These are phyloP conservation scores for Neophaeococcomyces mojaviensis DNA, from an alignment of 2,329 filamentous ascomycete species.

Conservation along the genomic window DNA sequence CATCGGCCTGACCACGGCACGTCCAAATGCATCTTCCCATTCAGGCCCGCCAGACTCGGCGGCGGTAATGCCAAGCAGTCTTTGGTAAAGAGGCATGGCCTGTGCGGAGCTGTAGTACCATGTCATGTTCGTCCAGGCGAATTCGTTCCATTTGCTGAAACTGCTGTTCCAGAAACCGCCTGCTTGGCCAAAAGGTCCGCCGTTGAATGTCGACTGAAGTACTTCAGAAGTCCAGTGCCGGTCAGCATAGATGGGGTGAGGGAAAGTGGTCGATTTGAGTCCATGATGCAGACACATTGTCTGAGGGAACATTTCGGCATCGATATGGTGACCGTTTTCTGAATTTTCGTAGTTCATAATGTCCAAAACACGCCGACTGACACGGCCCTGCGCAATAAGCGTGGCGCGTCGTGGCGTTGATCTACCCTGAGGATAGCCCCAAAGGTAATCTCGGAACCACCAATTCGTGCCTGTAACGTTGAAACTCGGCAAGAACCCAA, in stretches of 20 bases:
- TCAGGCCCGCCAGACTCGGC: conserved; percentile 22
- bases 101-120: conserved; percentile 29
- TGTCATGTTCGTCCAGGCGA: conserved; percentile 28
- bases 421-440: conserved; percentile 36
- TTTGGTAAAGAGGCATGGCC: conserved; percentile 28
- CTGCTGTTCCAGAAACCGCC: conserved; percentile 28
- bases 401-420: conserved; percentile 64
- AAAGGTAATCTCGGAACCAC: conserved; percentile 37
- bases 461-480: conserved; percentile 65
- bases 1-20: conserved; percentile 26
- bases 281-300: conserved; percentile 68
- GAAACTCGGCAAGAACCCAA: conserved; percentile 72
- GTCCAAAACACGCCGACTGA: conserved; percentile 64
- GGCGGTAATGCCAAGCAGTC: conserved; percentile 25
- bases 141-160: conserved; percentile 29
- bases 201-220: conserved; percentile 28
- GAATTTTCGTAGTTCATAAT: conserved; percentile 72
- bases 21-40: conserved; percentile 27
- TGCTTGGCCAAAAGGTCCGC: conserved; percentile 26
- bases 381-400: conserved; percentile 69
- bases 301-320: conserved; percentile 72
- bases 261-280: conserved; percentile 68
- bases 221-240: conserved; percentile 51
- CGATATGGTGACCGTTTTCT: conserved; percentile 61
- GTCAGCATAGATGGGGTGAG: conserved; percentile 74